phyloP scores from a whole-genome alignment of 2,329 filamentous ascomycete species.

The Tricladium varicosporioides region DNA sequence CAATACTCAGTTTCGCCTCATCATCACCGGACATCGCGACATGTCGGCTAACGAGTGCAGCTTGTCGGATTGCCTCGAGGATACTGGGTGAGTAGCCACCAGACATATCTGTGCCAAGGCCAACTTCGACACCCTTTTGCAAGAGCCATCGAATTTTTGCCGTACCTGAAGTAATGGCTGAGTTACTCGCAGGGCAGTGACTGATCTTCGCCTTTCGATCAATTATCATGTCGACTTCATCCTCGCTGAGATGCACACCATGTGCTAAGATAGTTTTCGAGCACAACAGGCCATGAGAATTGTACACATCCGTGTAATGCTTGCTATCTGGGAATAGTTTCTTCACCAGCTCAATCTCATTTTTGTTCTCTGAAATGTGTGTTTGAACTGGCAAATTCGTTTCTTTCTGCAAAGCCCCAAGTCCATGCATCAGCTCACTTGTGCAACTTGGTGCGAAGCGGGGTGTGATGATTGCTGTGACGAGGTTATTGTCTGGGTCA shows the following conservation, averaged over 20 bases:
- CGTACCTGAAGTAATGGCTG: constrained; percentile 74
- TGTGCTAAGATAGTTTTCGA: constrained; percentile 80
- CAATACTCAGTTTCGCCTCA: constrained; percentile 70
- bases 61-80: constrained; percentile 79
- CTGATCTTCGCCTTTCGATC: constrained; percentile 62
- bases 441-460: constrained; percentile 66
- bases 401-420: constrained; percentile 64
- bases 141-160: constrained; percentile 74
- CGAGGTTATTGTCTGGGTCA: constrained; percentile 62
- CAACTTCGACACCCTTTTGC: constrained; percentile 72
- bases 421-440: constrained; percentile 53
- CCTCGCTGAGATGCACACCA: constrained; percentile 69
- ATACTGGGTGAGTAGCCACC: constrained; percentile 83
- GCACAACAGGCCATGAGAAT: constrained; percentile 66
- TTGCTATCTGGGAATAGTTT: constrained; percentile 62
- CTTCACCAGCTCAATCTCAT: constrained; percentile 70
- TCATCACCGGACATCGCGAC: constrained; percentile 53
- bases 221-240: constrained; percentile 65
- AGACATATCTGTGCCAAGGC: constrained; percentile 86
- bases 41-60: constrained; percentile 74
- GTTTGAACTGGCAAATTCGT: constrained; percentile 75
- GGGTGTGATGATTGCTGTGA: constrained; percentile 79
- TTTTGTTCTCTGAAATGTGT: constrained; percentile 80
- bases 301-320: constrained; percentile 78
- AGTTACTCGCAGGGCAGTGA: constrained; percentile 88